Conservation (phyloP, 2,329 filamentous ascomycete species). For the Fusarium oligoseptatum region DNA sequence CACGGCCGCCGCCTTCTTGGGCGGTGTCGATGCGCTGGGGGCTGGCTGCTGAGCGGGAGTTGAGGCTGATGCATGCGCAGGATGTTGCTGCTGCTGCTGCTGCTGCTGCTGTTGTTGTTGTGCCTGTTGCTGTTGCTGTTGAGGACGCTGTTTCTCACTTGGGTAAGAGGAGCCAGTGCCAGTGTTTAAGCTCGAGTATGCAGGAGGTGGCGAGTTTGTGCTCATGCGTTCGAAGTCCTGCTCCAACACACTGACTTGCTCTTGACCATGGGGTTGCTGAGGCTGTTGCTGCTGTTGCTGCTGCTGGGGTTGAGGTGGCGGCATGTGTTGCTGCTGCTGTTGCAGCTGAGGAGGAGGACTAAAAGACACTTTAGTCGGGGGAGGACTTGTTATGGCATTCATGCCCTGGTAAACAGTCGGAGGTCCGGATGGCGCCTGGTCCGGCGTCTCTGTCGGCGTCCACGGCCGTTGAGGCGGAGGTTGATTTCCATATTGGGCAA, state of each 20-base stretch:
- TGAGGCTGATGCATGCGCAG: constrained; percentile 45
- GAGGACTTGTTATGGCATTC: constrained; percentile 73
- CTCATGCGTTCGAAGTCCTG: constrained; percentile 89
- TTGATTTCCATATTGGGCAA: constrained; percentile 78
- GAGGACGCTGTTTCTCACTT: constrained; percentile 79
- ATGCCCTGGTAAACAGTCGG: constrained; percentile 92
- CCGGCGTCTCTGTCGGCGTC: constrained; percentile 94
- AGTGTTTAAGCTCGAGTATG: constrained; percentile 84
- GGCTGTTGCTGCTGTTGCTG: constrained; percentile 50
- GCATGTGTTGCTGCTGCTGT: constrained; percentile 35
- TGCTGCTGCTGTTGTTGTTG: neutral
- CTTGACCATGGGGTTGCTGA: constrained; percentile 52
- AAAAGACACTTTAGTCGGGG: constrained; percentile 49
- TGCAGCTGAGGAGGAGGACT: constrained; percentile 58
- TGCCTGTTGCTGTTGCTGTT: constrained; percentile 29
- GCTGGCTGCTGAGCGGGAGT: constrained; percentile 43
- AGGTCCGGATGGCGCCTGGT: constrained; percentile 87
- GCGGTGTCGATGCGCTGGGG: constrained; percentile 43
- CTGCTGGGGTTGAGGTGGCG: constrained; percentile 46
- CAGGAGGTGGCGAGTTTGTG: constrained; percentile 89
- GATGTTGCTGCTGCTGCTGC: neutral
- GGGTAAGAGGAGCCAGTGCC: constrained; percentile 73
- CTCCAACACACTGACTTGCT: constrained; percentile 79
- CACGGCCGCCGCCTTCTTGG: constrained; percentile 45
- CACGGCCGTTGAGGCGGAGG: constrained; percentile 74